Evolutionary conservation across 2,329 filamentous ascomycete genomes (phyloP).

Genomic region (Hypoxylon sp.): DNA sequence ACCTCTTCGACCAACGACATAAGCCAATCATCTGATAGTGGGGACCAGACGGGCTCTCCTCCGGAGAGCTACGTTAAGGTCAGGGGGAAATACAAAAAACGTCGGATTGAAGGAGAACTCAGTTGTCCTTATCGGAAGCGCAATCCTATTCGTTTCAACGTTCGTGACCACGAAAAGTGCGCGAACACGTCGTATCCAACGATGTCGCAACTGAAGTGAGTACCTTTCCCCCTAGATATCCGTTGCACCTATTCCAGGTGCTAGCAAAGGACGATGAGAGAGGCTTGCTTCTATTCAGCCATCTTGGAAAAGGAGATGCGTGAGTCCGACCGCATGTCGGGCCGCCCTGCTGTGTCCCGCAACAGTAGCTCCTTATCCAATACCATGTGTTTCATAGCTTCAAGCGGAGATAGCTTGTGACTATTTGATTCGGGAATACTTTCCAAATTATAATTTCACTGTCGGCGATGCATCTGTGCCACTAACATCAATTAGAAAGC

Average conservation of each 20-base stretch:
- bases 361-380: too few relatives aligned
- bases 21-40: neutral
- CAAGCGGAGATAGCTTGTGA: neutral
- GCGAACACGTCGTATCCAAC: conserved; percentile 30
- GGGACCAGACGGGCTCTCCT: neutral
- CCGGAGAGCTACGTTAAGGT: conserved; percentile 7
- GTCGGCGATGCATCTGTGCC: neutral
- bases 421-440: neutral
- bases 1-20: neutral
- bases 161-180: conserved; percentile 30
- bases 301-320: too few relatives aligned
- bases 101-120: conserved; percentile 4
- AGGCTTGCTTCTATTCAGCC: too few relatives aligned
- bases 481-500: conserved; percentile 27
- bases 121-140: conserved; percentile 37
- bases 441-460: neutral
- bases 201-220: conserved; percentile 33
- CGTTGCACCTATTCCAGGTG: neutral
- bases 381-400: too few relatives aligned
- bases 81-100: conserved; percentile 19
- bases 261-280: too few relatives aligned
- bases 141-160: conserved; percentile 33
- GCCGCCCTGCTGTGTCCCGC: too few relatives aligned
- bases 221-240: neutral
- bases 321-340: too few relatives aligned